These are phyloP conservation scores for Starmerella floris DNA, from an alignment of 805 yeast genomes.

Conservation along the genomic window DNA sequence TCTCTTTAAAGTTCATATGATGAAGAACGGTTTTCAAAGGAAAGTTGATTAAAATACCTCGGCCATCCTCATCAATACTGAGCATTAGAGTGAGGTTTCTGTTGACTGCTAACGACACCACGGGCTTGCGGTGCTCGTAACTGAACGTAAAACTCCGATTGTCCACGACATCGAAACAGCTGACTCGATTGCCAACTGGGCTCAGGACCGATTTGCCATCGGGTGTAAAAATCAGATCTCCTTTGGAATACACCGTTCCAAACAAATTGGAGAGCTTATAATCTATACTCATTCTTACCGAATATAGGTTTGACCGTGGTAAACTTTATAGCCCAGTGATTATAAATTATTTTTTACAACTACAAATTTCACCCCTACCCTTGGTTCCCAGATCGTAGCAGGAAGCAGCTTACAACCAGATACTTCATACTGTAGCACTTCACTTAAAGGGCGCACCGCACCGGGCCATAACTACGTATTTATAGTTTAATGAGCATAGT, in stretches of 20 bases:
- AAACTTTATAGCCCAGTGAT: background rate
- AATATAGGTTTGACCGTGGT: background rate
- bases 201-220: conserved; percentile 75
- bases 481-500: too few species aligned
- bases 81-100: conserved; percentile 66
- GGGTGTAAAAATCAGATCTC: conserved; percentile 72
- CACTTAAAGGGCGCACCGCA: too few species aligned
- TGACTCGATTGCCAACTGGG: conserved; percentile 90
- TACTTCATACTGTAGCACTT: too few species aligned
- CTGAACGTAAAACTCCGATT: conserved; percentile 78
- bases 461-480: too few species aligned
- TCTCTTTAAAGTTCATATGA: conserved; percentile 83
- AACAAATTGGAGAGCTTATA: conserved; percentile 65
- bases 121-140: conserved; percentile 83
- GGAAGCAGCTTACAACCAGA: too few species aligned
- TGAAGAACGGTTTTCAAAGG: conserved; percentile 72
- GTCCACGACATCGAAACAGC: conserved; percentile 73
- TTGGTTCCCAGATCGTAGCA: too few species aligned
- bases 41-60: conserved; percentile 84
- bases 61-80: conserved; percentile 80
- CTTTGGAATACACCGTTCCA: conserved; percentile 90
- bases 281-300: conserved; percentile 20
- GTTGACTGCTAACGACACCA: conserved; percentile 68
- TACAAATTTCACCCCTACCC: background rate
- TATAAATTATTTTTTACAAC: conserved; percentile 3